These are phyloP conservation scores for Aspergillus caelatus DNA, from an alignment of 2,329 filamentous ascomycete species.

Conservation along the genomic window DNA sequence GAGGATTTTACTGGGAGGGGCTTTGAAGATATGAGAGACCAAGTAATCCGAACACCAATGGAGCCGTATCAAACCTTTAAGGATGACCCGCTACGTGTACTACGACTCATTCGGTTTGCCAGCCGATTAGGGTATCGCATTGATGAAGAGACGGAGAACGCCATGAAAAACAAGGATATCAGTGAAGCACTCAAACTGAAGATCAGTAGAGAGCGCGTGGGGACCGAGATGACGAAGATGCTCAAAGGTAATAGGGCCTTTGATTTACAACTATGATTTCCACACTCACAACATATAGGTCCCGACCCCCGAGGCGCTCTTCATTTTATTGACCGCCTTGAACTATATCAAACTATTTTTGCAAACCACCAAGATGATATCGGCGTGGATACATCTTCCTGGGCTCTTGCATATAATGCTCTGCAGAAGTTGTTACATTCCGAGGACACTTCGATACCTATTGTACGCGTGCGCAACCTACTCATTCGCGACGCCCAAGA, in stretches of 20 bases:
- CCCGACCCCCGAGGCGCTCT: constrained; percentile 44
- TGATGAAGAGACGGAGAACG: constrained; percentile 66
- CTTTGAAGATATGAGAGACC: constrained; percentile 70
- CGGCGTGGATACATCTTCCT: constrained; percentile 61
- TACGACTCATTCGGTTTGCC: constrained; percentile 87
- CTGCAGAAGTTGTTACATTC: constrained; percentile 55
- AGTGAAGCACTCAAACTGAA: constrained; percentile 78
- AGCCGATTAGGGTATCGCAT: constrained; percentile 81
- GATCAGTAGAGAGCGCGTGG: constrained; percentile 89
- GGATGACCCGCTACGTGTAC: constrained; percentile 85
- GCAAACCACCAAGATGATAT: constrained; percentile 51
- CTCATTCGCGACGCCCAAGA: constrained; percentile 68
- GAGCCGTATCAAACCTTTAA: constrained; percentile 90
- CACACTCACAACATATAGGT: constrained; percentile 24
- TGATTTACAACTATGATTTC: not conserved
- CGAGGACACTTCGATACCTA: constrained; percentile 38
- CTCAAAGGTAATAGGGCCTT: constrained; percentile 61
- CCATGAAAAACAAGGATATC: constrained; percentile 80
- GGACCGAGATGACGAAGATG: constrained; percentile 89
- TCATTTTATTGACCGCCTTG: constrained; percentile 41
- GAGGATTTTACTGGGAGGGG: constrained; percentile 83
- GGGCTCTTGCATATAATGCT: constrained; percentile 66
- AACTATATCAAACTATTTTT: constrained; percentile 45
- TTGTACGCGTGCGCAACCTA: constrained; percentile 40
- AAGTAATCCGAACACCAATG: constrained; percentile 80